A percentile compares a stretch with the other conserved stretches of the same genome.
Conservation (phyloP, 1,284 basidiomycete genomes). For the Tilletia horrida region DNA sequence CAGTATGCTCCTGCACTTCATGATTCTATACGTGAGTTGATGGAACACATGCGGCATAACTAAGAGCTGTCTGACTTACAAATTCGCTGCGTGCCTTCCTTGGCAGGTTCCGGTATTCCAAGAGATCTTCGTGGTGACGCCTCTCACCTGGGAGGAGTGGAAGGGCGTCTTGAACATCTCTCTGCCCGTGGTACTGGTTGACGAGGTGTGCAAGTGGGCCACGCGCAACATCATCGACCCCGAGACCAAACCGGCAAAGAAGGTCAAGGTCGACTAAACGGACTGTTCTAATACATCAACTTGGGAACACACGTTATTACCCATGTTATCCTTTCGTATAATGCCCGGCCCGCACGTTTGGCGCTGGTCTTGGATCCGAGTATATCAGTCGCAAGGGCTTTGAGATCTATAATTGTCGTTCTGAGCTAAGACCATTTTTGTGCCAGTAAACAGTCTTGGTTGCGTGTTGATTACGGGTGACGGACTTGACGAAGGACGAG, state of each 20-base stretch:
- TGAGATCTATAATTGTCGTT: too few relatives aligned
- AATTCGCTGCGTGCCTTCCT: constrained; percentile 17
- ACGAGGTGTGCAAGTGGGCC: constrained; percentile 84
- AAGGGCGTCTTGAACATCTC: constrained; percentile 86
- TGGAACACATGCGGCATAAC: background rate
- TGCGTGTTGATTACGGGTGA: too few relatives aligned
- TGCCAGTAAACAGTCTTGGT: too few relatives aligned
- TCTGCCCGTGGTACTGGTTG: constrained; percentile 81
- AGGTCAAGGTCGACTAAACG: constrained; percentile 15
- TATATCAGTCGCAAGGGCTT: too few relatives aligned
- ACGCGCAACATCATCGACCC: constrained; percentile 54
- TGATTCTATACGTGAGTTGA: constrained; percentile 76
- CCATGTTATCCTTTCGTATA: too few relatives aligned
- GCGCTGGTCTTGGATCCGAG: too few relatives aligned
- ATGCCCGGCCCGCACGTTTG: too few relatives aligned
- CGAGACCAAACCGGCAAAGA: background rate
- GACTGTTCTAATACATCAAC: background rate
- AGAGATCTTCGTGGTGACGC: constrained; percentile 74
- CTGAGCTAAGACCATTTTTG: too few relatives aligned
- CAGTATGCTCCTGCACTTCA: constrained; percentile 86
- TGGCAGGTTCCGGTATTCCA: constrained; percentile 40
- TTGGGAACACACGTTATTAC: too few relatives aligned
- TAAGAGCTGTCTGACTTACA: too few relatives aligned
- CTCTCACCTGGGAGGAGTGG: constrained; percentile 89
- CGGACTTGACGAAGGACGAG: too few relatives aligned